These are phyloP conservation scores for Myriosclerotinia scirpicola DNA, from an alignment of 2,329 filamentous ascomycete species.

Conservation along the genomic window DNA sequence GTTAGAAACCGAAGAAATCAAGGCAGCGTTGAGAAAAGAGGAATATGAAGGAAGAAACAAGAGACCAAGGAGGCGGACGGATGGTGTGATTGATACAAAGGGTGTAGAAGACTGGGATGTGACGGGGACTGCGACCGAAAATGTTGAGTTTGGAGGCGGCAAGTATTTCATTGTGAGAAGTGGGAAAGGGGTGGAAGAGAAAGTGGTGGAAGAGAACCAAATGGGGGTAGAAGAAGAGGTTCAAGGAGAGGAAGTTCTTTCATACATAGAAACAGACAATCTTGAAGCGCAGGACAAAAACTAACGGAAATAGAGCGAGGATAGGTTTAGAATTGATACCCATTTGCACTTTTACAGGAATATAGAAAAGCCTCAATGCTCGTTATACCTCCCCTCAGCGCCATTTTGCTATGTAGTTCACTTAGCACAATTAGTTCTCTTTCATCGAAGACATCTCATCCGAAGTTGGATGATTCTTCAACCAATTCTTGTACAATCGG, in stretches of 20 bases:
- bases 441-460: too few species aligned
- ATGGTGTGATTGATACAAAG: constrained; percentile 24
- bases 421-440: too few species aligned
- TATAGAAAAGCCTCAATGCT: neutral
- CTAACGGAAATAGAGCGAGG: neutral
- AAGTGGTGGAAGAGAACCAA: neutral
- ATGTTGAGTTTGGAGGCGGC: constrained; percentile 36
- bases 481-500: too few species aligned
- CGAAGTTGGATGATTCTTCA: too few species aligned
- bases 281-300: neutral
- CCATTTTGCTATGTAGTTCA: too few species aligned
- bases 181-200: constrained; percentile 28
- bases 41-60: constrained; percentile 52
- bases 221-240: neutral
- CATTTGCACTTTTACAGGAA: neutral
- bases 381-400: neutral
- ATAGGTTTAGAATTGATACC: constrained; percentile 13
- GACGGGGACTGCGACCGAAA: constrained; percentile 38
- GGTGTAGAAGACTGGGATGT: constrained; percentile 39
- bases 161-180: constrained; percentile 43
- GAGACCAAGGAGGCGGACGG: constrained; percentile 37
- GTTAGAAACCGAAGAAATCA: constrained; percentile 44
- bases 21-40: constrained; percentile 59
- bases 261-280: neutral
- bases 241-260: neutral